Evolutionary conservation across 768 basidiomycete species (phyloP), one percentile per base, ranked within the genome.

Genomic region (Macrolepiota dolichaula): DNA sequence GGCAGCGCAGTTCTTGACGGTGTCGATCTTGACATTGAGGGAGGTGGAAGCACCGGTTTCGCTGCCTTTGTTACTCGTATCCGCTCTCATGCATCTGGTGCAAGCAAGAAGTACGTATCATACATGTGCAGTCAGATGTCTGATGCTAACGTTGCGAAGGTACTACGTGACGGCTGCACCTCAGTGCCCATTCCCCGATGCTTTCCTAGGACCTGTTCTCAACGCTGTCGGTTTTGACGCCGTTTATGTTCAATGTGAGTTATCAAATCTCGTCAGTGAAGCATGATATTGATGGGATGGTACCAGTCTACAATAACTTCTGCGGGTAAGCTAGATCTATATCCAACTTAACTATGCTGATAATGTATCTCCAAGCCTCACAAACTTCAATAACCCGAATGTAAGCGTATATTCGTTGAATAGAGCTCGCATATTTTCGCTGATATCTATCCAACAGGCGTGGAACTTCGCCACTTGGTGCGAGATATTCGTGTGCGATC

Each of bases 1-100:
- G 88, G 87, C 12, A 63, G 71, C 53, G 87, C 85, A 1, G 81
- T 87, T 11, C 77, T 89, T 38, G 88, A 88, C 59, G 87, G 79
- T 38, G 66, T 87, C 55, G 87, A 88, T 68, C 68, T 89, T 29
- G 87, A 88, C 67, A 85, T 89, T 57, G 87, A 88, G 71, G 79
- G 82, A 22, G 86, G 86, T 12, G 72, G 71, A 40, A 72, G 74
- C 49, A 71, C 75, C 0, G 76, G 77, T n/a, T 83, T 77, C 56
- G 73, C 73, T 6, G 77, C 81, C 1, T 85, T 85, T 50, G 77
- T 84, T 36, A 80, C 65, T 55, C 70, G 71, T 52, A 73, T 86
- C 19, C 72, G 80, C 15, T 72, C 76, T 0, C 77, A 78, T 59
- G 74, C 80, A 24, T 72, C 68, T 47, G 74, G 76, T 17, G 80